Evolutionary conservation across 306 rosid species (phyloP), one percentile per base, ranked within the genome.

Genomic region (Ceratonia siliqua): DNA sequence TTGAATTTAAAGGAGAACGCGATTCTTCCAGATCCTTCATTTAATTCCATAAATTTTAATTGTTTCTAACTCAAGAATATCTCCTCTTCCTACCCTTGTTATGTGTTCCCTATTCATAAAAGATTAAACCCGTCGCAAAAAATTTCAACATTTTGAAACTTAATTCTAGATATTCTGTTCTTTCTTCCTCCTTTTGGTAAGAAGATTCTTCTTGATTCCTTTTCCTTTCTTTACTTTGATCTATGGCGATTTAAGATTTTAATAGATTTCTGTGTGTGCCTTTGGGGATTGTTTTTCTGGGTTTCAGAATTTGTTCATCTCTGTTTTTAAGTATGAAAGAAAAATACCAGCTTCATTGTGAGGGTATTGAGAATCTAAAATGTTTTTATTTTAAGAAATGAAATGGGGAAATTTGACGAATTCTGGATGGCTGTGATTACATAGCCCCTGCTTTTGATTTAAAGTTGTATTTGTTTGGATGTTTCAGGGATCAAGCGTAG

Each of bases 1-100:
- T 45, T 7, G 3, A 41, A 41, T 4, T n/a, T n/a, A n/a, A n/a
- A n/a, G n/a, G 46, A 14, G 65, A 30, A 28, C 18, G 24, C 5
- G 9, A 58, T 77, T 62, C 49, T 67, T 77, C 79, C 61, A 77
- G 76, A 82, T 77, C 73, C 73, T 82, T 78, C 30, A 28, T 48
- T 39, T 43, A 36, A 55, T 66, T 22, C 10, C 17, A 46, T 49
- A 17, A 36, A 32, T 49, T 77, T 80, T 42, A n/a, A n/a, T n/a
- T 28, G 3, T 8, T 68, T 30, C 15, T 38, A 24, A 3, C 45
- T 36, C 4, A 53, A 35, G 15, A 55, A 5, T 45, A 13, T 57
- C 61, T 77, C 54, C 45, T 70, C 70, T 33, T 33, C 11, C 57
- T 32, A 48, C 67, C 10, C 35, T 17, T 7, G 6, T 30, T 45